Evolutionary conservation across 2,329 filamentous ascomycete genomes (phyloP).

Genomic region (Diplodia corticola): DNA sequence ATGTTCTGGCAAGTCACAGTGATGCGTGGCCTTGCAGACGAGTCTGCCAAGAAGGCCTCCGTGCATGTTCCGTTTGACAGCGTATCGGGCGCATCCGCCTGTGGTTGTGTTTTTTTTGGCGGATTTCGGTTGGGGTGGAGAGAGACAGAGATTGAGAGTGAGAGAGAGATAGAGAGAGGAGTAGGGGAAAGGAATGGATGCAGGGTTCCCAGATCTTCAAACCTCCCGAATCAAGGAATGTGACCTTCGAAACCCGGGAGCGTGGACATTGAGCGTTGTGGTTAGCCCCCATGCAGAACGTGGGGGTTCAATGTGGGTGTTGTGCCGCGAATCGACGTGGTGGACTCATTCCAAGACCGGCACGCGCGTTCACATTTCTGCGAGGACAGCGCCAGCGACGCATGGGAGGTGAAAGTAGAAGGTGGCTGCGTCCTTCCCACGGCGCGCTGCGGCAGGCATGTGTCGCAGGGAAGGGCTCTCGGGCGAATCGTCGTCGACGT

Average conservation of each 20-base stretch:
- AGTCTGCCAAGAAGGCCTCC: constrained; percentile 5
- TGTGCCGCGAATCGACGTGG: constrained; percentile 16
- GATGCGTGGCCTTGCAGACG: constrained; percentile 7
- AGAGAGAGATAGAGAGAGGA: background rate
- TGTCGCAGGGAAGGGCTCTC: constrained; percentile 18
- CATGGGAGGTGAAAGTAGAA: constrained; percentile 8
- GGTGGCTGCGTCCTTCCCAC: constrained; percentile 5
- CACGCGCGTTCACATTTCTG: constrained; percentile 21
- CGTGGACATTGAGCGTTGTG: constrained; percentile 9
- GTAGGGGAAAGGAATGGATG: constrained; percentile 15
- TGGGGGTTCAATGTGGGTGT: background rate
- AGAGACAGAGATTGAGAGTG: constrained; percentile 4
- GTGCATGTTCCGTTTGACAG: constrained; percentile 12
- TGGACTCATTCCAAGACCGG: constrained; percentile 14
- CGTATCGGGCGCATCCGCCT: constrained; percentile 10
- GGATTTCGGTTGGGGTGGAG: constrained; percentile 9
- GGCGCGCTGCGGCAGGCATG: constrained; percentile 17
- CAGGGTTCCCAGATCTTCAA: background rate
- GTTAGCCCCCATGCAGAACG: constrained; percentile 1
- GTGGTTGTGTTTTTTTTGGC: background rate
- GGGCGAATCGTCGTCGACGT: constrained; percentile 1
- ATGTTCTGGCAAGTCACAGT: constrained; percentile 15
- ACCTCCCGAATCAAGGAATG: background rate
- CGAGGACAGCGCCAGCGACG: constrained; percentile 16
- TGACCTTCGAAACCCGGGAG: constrained; percentile 6